These are phyloP conservation scores for Helicosporidium sp. DNA, from an alignment of 139 green algal species.

Conservation along the genomic window DNA sequence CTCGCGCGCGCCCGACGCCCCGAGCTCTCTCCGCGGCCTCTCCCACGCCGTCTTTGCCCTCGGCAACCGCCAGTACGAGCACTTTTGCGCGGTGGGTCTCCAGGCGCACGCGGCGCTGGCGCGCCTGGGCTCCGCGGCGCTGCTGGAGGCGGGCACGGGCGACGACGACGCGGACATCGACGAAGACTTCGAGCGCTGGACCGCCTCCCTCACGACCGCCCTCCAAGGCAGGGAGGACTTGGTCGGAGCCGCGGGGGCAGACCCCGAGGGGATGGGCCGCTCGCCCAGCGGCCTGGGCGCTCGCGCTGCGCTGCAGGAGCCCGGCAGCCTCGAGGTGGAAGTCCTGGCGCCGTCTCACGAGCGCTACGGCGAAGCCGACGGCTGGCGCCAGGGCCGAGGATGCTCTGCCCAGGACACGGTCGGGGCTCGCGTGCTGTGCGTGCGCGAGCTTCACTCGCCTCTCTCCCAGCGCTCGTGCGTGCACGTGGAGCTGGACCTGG, in stretches of 20 bases:
- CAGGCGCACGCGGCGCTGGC: constrained; percentile 47
- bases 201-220: constrained; percentile 28
- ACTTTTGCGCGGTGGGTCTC: constrained; percentile 78
- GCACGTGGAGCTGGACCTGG: constrained; percentile 78
- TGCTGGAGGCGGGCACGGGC: constrained; percentile 52
- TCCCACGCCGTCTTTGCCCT: constrained; percentile 79
- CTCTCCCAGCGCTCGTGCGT: constrained; percentile 65
- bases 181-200: constrained; percentile 85
- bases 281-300: too few species aligned
- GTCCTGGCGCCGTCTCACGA: constrained; percentile 13
- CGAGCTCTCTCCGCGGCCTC: constrained; percentile 25
- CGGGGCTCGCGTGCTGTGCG: constrained; percentile 27
- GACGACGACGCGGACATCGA: constrained; percentile 87
- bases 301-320: constrained; percentile 5
- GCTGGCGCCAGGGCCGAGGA: constrained; percentile 3
- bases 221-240: constrained; percentile 34
- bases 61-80: constrained; percentile 95
- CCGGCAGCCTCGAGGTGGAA: constrained; percentile 31
- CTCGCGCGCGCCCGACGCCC: constrained; percentile 26
- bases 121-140: constrained; percentile 36
- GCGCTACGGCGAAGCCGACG: constrained; percentile 2
- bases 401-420: constrained; percentile 11
- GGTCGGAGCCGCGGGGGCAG: constrained; percentile 10
- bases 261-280: too few species aligned
- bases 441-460: constrained; percentile 62